Evolutionary conservation across 2,329 filamentous ascomycete genomes (phyloP).

Genomic region (Beauveria sp.): DNA sequence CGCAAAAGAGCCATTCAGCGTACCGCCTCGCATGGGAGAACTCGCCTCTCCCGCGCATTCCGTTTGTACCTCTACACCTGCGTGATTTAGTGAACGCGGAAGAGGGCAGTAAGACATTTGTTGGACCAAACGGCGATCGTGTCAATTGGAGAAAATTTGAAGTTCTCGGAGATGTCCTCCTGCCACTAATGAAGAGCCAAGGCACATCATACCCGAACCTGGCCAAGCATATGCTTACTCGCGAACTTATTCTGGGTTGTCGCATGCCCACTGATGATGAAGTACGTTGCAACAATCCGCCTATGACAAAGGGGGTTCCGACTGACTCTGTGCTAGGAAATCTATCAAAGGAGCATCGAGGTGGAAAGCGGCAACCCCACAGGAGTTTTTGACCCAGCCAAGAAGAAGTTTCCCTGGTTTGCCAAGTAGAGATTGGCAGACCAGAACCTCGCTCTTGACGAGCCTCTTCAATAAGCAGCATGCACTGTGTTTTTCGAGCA

Average conservation of each 20-base stretch:
- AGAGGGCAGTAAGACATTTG: constrained; percentile 83
- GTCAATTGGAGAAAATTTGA: constrained; percentile 99
- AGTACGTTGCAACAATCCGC: constrained; percentile 42
- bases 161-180: constrained; percentile 83
- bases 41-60: constrained; percentile 80
- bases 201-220: constrained; percentile 72
- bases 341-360: constrained; percentile 54
- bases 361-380: constrained; percentile 43
- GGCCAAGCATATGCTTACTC: constrained; percentile 58
- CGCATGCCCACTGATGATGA: constrained; percentile 81
- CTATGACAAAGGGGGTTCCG: no score
- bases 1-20: constrained; percentile 84
- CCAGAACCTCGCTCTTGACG: not conserved
- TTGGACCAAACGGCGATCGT: constrained; percentile 62
- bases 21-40: constrained; percentile 99
- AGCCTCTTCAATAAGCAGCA: not conserved
- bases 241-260: constrained; percentile 72
- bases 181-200: constrained; percentile 88
- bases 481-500: not conserved
- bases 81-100: constrained; percentile 87
- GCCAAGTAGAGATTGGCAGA: constrained; percentile 33
- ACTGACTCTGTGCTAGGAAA: constrained; percentile 38
- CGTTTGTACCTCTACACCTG: constrained; percentile 83
- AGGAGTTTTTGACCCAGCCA: constrained; percentile 38
- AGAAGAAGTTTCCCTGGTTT: constrained; percentile 63